These are phyloP conservation scores for Darksidea phi DNA, from an alignment of 495 filamentous ascomycete genomes.

Conservation along the genomic window DNA sequence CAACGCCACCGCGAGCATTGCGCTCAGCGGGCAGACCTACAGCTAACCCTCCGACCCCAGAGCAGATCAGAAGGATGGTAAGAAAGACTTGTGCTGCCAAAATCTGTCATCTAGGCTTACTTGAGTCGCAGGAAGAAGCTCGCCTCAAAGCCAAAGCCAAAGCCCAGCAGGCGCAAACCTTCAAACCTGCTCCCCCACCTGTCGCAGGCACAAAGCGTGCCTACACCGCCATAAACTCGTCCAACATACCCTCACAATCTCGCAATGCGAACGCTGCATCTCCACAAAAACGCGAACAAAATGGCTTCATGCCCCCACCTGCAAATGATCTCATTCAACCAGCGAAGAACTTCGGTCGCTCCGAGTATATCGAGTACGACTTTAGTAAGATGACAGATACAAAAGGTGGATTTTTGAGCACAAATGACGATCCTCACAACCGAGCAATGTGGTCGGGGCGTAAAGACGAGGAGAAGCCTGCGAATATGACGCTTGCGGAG, in stretches of 20 bases:
- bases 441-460: conserved; percentile 56
- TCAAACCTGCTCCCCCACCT: conserved; percentile 40
- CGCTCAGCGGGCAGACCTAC: conserved; percentile 46
- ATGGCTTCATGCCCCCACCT: conserved; percentile 36
- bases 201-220: conserved; percentile 59
- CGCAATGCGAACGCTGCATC: conserved; percentile 62
- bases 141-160: conserved; percentile 90
- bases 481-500: conserved; percentile 85
- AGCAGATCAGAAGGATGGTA: conserved; percentile 56
- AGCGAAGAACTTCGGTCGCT: conserved; percentile 75
- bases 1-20: conserved; percentile 59
- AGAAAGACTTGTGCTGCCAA: no score
- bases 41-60: conserved; percentile 65
- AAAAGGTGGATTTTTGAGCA: conserved; percentile 86
- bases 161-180: conserved; percentile 52
- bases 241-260: conserved; percentile 56
- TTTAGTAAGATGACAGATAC: conserved; percentile 97
- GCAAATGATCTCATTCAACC: conserved; percentile 62
- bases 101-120: no score
- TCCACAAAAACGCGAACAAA: conserved; percentile 21
- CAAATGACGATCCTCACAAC: conserved; percentile 87
- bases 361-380: conserved; percentile 85
- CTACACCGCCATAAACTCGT: conserved; percentile 61
- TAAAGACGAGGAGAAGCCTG: conserved; percentile 66
- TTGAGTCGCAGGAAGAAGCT: conserved; percentile 70